Evolutionary conservation across 108 stramenopile genomes (phyloP), one percentile per base, ranked within the genome.

Genomic region (Parmales sp.): DNA sequence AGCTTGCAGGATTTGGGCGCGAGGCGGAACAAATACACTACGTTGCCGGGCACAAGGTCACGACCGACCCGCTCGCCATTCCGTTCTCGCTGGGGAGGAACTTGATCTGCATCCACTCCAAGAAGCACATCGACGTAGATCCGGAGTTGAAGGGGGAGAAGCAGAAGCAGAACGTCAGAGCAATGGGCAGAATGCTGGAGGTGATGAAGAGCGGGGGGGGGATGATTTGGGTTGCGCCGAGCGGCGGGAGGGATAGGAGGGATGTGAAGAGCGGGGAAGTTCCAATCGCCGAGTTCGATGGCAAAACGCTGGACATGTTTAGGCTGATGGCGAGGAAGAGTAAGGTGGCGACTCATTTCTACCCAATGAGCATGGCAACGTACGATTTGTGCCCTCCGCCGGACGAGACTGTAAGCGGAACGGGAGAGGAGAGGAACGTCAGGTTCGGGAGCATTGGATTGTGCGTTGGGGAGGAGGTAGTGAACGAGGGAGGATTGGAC

Each of bases 11-110:
- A 0, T 78, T 77, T 46, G 77, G 71, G 13, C 50, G 83, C 4
- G 70, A 90, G 63, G 94, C 90, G 7, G 79, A 77, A 8, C 39
- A 81, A 6, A 66, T 95, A 20, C 76, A 84, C 49, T 93, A 87
- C 68, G 90, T 97, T 23, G 95, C 95, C 4, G 95, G 95, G 46
- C 94, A 97, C 80, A 91, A 94, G 72, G 95, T 97, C 0, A 97
- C 95, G 1, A 93, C 90, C 0, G 92, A 95, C 69, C 60, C 90
- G 18, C 73, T 95, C 19, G 95, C 95, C 36, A 87, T 97, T 66
- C 95, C 95, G 2, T 97, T 95, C 69, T 87, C 85, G 68, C 94
- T 92, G 94, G 95, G 92, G 65, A 65, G 93, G 11, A 96, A 95
- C 69, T 77, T 95, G 6, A 80, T 96, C 49, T 96, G 92, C 72